Evolutionary conservation across 108 stramenopile genomes (phyloP), one percentile per base, ranked within the genome.

Genomic region (Pelagomonas calceolata): DNA sequence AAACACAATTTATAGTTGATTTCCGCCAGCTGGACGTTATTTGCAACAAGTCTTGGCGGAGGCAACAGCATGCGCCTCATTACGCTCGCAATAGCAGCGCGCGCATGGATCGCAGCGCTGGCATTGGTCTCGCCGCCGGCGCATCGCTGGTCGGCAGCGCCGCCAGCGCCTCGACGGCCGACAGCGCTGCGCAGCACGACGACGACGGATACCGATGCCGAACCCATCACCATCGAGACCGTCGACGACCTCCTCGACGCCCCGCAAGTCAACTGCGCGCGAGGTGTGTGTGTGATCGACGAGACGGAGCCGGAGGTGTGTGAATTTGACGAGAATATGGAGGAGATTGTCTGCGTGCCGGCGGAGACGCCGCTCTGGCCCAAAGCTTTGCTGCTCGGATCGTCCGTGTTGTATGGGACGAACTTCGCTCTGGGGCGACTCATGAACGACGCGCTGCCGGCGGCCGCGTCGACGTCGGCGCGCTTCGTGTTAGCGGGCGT

Each of bases 371-470:
- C 73, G 64, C 37, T 74, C 18, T 81, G 83, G 21, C 85, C 87
- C 14, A 77, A 85, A 34, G n/a, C 78, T 51, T 32, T 85, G n/a
- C 70, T 88, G n/a, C 75, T 69, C 12, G 66, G 75, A 31, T 68
- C 80, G 9, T 84, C 85, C 33, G 70, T 80, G 34, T 66, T 87
- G 0, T 89, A 89, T 68, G 88, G 80, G 17, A 87, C 88, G 32
- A 89, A 87, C 73, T 89, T 87, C 73, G 86, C 88, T 15, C 73
- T 89, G 51, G 85, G 85, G 16, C 73, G 79, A 30, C 73, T 87
- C n/a, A 87, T 89, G 85, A 83, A 86, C 64, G 81, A 89, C n/a
- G 45, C 82, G 29, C 69, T 85, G 10, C 83, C 86, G 34, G 76
- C 88, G 15, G 75, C 79, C 0, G 75, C 81, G 10, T 78, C 79